These are phyloP conservation scores for Fusarium sp. DNA, from an alignment of 2,329 filamentous ascomycete species.

Conservation along the genomic window DNA sequence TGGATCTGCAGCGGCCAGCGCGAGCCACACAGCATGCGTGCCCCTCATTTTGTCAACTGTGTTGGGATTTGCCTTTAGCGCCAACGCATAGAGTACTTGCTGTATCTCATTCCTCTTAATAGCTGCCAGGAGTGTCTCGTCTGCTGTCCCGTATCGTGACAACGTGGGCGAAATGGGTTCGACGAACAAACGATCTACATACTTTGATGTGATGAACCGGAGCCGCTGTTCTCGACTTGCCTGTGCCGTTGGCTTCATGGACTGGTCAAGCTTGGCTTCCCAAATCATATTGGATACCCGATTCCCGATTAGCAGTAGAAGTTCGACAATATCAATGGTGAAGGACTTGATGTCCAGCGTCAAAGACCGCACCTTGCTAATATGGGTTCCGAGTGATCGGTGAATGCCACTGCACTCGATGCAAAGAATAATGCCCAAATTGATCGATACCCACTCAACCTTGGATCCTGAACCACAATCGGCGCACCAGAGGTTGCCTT, in stretches of 20 bases:
- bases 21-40: constrained; percentile 89
- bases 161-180: constrained; percentile 79
- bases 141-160: constrained; percentile 79
- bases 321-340: constrained; percentile 94
- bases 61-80: constrained; percentile 88
- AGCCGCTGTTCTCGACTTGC: constrained; percentile 89
- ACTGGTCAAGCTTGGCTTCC: constrained; percentile 84
- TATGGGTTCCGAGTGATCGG: constrained; percentile 93
- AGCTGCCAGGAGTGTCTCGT: constrained; percentile 89
- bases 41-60: constrained; percentile 84
- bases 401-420: constrained; percentile 99
- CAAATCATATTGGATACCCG: constrained; percentile 96
- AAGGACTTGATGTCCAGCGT: constrained; percentile 97
- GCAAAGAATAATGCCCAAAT: constrained; percentile 93
- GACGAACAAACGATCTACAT: constrained; percentile 84
- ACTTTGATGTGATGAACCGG: constrained; percentile 96
- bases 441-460: constrained; percentile 99
- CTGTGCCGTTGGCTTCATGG: constrained; percentile 76
- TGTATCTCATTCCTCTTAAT: constrained; percentile 98
- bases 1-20: constrained; percentile 91
- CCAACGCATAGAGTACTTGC: constrained; percentile 89
- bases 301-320: constrained; percentile 91
- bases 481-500: constrained; percentile 92
- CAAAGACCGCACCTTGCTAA: constrained; percentile 94
- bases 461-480: constrained; percentile 93